Evolutionary conservation across 768 basidiomycete genomes (phyloP), one percentile per base, ranked within the genome.

Genomic region (Boletus patriciae): DNA sequence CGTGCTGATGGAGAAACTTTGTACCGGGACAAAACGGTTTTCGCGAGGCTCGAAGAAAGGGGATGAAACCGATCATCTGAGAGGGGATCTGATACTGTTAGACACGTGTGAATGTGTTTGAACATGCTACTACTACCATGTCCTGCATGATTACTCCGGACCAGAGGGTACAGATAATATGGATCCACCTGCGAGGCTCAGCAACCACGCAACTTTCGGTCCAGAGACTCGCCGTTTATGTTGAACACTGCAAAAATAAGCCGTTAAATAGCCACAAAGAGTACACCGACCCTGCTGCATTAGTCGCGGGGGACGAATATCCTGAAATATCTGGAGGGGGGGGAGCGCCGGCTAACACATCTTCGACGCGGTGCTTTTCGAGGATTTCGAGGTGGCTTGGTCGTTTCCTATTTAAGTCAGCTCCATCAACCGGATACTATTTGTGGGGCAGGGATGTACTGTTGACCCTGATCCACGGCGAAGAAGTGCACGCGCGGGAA

Each of bases 281-380:
- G 23, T 18, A 42, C 44, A 54, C 40, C 25, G 38, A 44, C 13
- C 47, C 47, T 19, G 38, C 36, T 42, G 43, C 34, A 47, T 42
- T 33, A 19, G 37, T 56, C 54, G 50, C 46, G 68, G 54, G 57
- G 57, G 56, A 54, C 52, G 34, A 52, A 53, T 9, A 48, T 61
- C 69, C 62, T 56, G 64, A 66, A 72, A 70, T 70, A 72, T 59
- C 70, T 52, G 25, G 52, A 34, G 33, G 58, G 62, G 58, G 56
- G 58, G 56, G 46, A 44, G 33, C 46, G 43, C 47, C 31, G 31
- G 33, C 18, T 29, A 37, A 54, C n/a, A 19, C 18, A 54, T 54
- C 69, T 66, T 70, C 69, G 69, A 70, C 55, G 38, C 66, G 66
- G 69, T 62, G 62, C 66, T 70, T 72, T 71, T 72, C 64, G 68